Evolutionary conservation across 495 filamentous ascomycete genomes (phyloP).

Genomic region (Melanomma pulvis-pyrius): DNA sequence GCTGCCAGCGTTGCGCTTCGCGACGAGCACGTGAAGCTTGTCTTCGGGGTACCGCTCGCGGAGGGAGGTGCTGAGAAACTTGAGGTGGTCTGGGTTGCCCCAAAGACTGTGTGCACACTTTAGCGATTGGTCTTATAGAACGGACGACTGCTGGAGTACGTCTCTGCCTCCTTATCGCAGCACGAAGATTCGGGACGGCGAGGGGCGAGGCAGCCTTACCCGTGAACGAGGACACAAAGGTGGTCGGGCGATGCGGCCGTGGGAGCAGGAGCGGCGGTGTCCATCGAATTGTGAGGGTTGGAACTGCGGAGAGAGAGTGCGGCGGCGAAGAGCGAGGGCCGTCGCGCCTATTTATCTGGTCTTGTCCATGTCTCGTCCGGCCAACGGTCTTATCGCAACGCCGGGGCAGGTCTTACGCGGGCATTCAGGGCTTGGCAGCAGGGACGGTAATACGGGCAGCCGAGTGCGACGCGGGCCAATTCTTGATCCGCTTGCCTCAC

Average conservation of each 20-base stretch:
- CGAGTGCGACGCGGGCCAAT: not conserved
- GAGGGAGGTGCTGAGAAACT: slow-evolving; percentile 68
- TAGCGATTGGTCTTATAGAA: not conserved
- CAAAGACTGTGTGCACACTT: slow-evolving; percentile 59
- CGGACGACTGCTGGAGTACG: not conserved
- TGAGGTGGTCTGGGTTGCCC: slow-evolving; percentile 88
- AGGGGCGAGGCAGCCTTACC: slow-evolving; percentile 57
- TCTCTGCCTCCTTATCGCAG: not conserved
- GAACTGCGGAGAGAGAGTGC: not conserved
- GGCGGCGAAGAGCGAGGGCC: not conserved
- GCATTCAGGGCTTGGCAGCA: not conserved
- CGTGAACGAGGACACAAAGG: slow-evolving; percentile 93
- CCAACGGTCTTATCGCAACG: slow-evolving; percentile 6
- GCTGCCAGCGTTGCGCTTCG: slow-evolving; percentile 76
- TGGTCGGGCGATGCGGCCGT: slow-evolving; percentile 58
- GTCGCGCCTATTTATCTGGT: not conserved
- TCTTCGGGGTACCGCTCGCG: slow-evolving; percentile 65
- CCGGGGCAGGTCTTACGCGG: not conserved
- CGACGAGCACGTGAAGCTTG: slow-evolving; percentile 69
- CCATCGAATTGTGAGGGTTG: not conserved
- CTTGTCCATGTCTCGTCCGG: not conserved
- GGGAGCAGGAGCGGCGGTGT: not conserved
- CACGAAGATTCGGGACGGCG: not conserved
- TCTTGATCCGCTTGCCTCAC: not conserved
- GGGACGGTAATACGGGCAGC: not conserved